phyloP scores from a whole-genome alignment of 2,329 filamentous ascomycete genomes.

The Neoscytalidium dimidiatum region DNA sequence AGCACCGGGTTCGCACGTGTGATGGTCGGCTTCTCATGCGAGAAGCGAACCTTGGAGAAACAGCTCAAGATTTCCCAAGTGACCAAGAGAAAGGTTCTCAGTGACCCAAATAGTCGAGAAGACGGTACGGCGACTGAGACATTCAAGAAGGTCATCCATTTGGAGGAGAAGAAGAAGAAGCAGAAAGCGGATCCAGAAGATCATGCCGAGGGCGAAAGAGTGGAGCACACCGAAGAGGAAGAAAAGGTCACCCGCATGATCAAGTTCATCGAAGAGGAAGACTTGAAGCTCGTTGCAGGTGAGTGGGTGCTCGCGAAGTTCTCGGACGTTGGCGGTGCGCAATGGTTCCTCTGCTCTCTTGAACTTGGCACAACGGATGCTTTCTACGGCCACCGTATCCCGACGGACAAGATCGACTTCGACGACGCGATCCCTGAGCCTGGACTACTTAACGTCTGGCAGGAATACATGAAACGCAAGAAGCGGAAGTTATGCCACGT shows the following conservation, averaged over 20 bases:
- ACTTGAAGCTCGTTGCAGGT: background rate
- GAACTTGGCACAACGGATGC: background rate
- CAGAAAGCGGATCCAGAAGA: background rate
- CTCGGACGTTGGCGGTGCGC: background rate
- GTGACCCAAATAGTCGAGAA: background rate
- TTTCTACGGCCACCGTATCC: background rate
- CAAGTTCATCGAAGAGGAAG: background rate
- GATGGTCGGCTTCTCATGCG: background rate
- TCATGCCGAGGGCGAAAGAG: background rate
- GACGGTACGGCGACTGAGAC: background rate
- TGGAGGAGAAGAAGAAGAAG: background rate
- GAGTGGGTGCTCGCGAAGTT: background rate
- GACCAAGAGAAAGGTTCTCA: background rate
- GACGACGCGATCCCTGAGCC: background rate
- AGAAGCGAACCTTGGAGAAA: background rate
- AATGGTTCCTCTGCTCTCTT: background rate
- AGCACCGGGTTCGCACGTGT: background rate
- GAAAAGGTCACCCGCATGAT: background rate
- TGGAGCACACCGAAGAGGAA: background rate
- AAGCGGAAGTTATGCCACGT: slow-evolving; percentile 1
- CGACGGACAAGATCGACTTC: slow-evolving; percentile 1
- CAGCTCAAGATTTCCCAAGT: background rate
- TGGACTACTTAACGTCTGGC: background rate
- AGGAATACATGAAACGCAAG: background rate
- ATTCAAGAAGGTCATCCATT: background rate